Conservation (phyloP, 2,329 filamentous ascomycete species). For the Diaporthe destruens region DNA sequence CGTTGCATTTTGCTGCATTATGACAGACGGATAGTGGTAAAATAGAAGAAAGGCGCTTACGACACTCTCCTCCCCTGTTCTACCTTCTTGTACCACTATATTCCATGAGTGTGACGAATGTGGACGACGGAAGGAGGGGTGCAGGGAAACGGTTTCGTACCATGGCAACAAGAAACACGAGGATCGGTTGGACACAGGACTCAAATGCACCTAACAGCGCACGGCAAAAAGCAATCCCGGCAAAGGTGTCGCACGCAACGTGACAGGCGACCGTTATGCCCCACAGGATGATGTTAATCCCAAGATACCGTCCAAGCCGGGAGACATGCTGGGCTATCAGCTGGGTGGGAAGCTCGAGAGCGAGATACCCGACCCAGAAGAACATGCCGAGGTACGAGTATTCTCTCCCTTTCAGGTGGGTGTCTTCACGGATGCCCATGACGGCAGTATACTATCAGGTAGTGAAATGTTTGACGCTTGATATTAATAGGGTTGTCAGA, state of each 20-base stretch:
- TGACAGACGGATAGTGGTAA: too few relatives aligned
- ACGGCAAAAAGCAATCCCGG: conserved; percentile 44
- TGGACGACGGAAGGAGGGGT: too few relatives aligned
- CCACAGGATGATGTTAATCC: conserved; percentile 56
- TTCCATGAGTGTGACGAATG: not conserved
- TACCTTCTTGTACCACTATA: conserved; percentile 46
- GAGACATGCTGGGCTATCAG: conserved; percentile 52
- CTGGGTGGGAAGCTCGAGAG: conserved; percentile 55
- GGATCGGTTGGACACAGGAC: conserved; percentile 46
- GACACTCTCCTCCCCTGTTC: conserved; percentile 35
- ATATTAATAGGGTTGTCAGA: not conserved
- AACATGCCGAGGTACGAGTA: conserved; percentile 55
- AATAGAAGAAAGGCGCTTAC: not conserved
- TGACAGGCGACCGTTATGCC: conserved; percentile 49
- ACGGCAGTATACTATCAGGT: conserved; percentile 44
- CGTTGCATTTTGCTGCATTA: too few relatives aligned
- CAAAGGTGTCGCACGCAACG: conserved; percentile 43
- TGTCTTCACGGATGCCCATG: conserved; percentile 47
- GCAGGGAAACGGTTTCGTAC: not conserved
- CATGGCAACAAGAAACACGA: conserved; percentile 46
- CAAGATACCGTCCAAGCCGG: conserved; percentile 54
- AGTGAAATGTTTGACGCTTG: not conserved
- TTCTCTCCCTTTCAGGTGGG: conserved; percentile 53
- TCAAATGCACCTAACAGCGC: conserved; percentile 47
- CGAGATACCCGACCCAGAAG: conserved; percentile 57